Evolutionary conservation across 495 filamentous ascomycete genomes (phyloP).

Genomic region (Jackrogersella multiformis): DNA sequence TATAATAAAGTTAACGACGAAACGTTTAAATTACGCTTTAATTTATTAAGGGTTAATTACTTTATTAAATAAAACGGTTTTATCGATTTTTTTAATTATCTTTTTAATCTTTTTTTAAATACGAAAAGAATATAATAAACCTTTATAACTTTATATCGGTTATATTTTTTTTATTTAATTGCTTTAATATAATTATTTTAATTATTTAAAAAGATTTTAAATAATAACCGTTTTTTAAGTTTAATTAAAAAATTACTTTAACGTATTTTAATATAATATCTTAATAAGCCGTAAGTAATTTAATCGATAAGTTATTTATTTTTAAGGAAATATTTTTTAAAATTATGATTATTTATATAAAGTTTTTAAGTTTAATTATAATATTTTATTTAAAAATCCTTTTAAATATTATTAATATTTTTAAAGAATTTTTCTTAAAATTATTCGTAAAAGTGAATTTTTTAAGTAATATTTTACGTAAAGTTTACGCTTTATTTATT

Average conservation of each 20-base stretch:
- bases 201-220: not conserved
- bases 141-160: not conserved
- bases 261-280: not conserved
- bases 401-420: constrained; percentile 2
- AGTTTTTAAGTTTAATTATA: not conserved
- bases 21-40: not conserved
- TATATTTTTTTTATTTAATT: not conserved
- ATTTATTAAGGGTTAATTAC: not conserved
- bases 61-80: not conserved
- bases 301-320: not conserved
- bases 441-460: not conserved
- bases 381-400: not conserved
- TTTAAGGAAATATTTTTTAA: not conserved
- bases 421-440: not conserved
- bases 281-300: not conserved
- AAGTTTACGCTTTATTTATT: not conserved
- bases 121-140: not conserved
- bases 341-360: not conserved
- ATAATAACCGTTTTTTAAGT: not conserved
- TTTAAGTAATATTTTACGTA: not conserved
- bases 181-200: constrained; percentile 3
- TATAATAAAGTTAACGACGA: not conserved
- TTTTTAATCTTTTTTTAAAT: constrained; percentile 3
- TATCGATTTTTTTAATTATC: not conserved
- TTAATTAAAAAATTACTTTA: too few species aligned